phyloP scores from a whole-genome alignment of 108 stramenopile species.

The Chaetoceros muelleri region DNA sequence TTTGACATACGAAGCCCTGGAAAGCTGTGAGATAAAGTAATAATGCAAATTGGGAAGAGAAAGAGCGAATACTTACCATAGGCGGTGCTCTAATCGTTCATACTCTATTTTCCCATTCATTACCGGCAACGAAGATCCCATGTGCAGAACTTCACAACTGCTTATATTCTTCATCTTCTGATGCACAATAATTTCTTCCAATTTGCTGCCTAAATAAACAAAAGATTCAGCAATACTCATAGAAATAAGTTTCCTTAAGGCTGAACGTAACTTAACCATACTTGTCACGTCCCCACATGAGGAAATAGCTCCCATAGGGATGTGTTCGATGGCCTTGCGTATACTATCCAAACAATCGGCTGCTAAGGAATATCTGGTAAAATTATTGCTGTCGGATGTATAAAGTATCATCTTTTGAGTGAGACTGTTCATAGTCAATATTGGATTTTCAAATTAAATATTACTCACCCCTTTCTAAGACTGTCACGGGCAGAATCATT shows the following conservation, averaged over 20 bases:
- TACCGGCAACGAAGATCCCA: conserved; percentile 18
- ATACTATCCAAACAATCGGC: background rate
- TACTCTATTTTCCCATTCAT: conserved; percentile 4
- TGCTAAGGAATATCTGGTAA: background rate
- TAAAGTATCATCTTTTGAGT: too few relatives aligned
- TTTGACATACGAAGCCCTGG: conserved; percentile 25
- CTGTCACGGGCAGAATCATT: too few relatives aligned
- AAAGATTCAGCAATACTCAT: background rate
- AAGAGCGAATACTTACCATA: conserved; percentile 1
- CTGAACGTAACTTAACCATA: background rate
- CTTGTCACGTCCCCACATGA: background rate
- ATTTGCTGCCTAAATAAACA: background rate
- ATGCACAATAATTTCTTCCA: background rate
- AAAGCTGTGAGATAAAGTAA: background rate
- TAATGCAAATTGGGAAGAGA: background rate
- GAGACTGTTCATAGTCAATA: too few relatives aligned
- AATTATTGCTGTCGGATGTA: too few relatives aligned
- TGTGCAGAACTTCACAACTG: too few relatives aligned
- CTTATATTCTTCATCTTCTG: too few relatives aligned
- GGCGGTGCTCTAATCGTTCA: background rate
- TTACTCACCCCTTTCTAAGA: too few relatives aligned
- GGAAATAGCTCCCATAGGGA: background rate
- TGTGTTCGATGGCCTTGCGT: background rate
- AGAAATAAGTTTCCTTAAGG: background rate
- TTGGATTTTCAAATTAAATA: too few relatives aligned